A percentile compares a stretch with the other conserved stretches of the same genome.
Evolutionary conservation across 1,284 basidiomycete species (phyloP).

Genomic region (Lentinula novae-zelandiae): DNA sequence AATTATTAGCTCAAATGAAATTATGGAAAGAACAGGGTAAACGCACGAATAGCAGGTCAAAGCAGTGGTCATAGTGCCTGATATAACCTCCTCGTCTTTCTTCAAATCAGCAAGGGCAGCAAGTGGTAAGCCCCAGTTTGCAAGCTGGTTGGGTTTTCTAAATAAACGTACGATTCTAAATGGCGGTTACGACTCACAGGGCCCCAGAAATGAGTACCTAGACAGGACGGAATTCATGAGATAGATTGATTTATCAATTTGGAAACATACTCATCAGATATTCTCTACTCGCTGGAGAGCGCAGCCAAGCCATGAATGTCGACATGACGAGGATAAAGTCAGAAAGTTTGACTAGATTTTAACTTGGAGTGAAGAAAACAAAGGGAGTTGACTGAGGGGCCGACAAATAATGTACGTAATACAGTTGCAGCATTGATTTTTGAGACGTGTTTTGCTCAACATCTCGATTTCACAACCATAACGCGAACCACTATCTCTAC

Average conservation of each 20-base stretch:
- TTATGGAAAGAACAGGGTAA: slow-evolving; percentile 10
- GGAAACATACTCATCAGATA: slow-evolving; percentile 89
- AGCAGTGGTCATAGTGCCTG: slow-evolving; percentile 92
- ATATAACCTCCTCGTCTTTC: slow-evolving; percentile 95
- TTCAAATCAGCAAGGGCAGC: slow-evolving; percentile 86
- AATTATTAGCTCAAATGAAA: slow-evolving; percentile 7
- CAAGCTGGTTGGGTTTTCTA: slow-evolving; percentile 56
- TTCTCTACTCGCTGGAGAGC: slow-evolving; percentile 83
- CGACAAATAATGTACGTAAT: background rate
- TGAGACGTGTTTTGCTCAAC: too few relatives aligned
- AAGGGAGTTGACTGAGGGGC: background rate
- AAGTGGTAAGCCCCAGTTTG: slow-evolving; percentile 95
- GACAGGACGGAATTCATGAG: slow-evolving; percentile 7
- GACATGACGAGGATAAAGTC: slow-evolving; percentile 50
- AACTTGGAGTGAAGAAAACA: background rate
- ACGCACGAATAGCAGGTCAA: slow-evolving; percentile 89
- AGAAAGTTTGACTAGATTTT: background rate
- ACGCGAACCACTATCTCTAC: too few relatives aligned
- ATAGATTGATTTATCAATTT: slow-evolving; percentile 14
- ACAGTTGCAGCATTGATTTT: background rate
- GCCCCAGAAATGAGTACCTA: slow-evolving; percentile 96
- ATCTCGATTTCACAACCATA: too few relatives aligned
- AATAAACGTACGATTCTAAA: slow-evolving; percentile 11
- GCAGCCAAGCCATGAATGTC: slow-evolving; percentile 80
- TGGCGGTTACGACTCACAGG: slow-evolving; percentile 56